These are phyloP conservation scores for Quercus parvula DNA, from an alignment of 306 rosid species.

Conservation along the genomic window DNA sequence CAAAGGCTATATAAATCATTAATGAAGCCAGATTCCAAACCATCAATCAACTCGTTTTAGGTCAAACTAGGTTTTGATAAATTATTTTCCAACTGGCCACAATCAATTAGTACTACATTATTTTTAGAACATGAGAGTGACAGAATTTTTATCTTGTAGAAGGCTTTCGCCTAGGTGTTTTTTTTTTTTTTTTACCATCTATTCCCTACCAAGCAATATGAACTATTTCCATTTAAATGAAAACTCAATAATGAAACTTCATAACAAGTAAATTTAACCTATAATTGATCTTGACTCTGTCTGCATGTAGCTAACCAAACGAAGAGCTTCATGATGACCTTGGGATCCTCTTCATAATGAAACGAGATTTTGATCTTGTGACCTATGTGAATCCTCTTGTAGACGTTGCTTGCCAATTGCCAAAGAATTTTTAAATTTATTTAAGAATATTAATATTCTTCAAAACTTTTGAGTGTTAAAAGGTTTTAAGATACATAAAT, in stretches of 20 bases:
- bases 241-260: conserved; percentile 10
- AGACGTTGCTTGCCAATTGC: conserved; percentile 12
- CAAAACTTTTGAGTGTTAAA: conserved; percentile 23
- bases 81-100: not conserved
- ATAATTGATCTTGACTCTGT: conserved; percentile 2
- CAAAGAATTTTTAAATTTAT: conserved; percentile 8
- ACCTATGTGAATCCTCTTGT: conserved; percentile 24
- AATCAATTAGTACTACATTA: not conserved
- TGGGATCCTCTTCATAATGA: conserved; percentile 25
- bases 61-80: not conserved
- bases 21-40: not conserved
- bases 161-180: not conserved
- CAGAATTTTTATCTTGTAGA: not conserved
- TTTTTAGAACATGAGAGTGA: conserved; percentile 1
- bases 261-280: not conserved
- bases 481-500: conserved; percentile 20
- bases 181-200: not conserved
- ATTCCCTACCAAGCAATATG: not conserved
- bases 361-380: conserved; percentile 22
- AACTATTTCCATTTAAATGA: not conserved
- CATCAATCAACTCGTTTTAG: too few relatives aligned
- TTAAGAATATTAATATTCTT: not conserved
- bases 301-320: not conserved
- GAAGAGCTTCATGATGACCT: conserved; percentile 1
- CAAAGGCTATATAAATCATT: not conserved